phyloP scores from a whole-genome alignment of 139 green algal genomes.

The Coelastrella sp. region DNA sequence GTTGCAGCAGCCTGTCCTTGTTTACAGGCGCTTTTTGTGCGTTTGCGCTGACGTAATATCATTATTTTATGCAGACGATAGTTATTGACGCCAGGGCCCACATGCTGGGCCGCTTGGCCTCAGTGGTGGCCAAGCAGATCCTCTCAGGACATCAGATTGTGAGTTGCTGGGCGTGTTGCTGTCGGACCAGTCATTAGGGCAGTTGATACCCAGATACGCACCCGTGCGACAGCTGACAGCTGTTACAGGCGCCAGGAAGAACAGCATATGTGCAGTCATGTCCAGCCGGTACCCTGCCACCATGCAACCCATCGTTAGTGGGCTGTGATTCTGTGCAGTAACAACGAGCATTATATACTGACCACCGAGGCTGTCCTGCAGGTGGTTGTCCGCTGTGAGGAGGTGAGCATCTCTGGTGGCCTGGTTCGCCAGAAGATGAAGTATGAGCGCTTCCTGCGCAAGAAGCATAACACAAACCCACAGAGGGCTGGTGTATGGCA shows the following conservation, averaged over 20 bases:
- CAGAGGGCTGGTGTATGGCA: conserved; percentile 90
- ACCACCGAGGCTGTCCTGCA: conserved; percentile 55
- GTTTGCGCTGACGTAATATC: not conserved
- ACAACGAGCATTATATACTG: not conserved
- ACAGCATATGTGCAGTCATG: too few species aligned
- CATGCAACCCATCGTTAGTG: too few species aligned
- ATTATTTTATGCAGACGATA: conserved; percentile 41
- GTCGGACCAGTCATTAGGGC: too few species aligned
- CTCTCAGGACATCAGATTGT: conserved; percentile 96
- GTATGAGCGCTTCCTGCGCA: conserved; percentile 95
- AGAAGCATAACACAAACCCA: conserved; percentile 97
- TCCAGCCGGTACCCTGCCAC: too few species aligned
- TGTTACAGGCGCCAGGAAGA: too few species aligned
- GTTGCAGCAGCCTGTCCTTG: not conserved
- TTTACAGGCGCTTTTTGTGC: not conserved
- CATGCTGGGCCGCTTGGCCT: conserved; percentile 97
- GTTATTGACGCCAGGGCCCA: conserved; percentile 96
- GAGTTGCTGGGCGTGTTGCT: too few species aligned
- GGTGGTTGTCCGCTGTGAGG: conserved; percentile 92
- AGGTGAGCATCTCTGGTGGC: conserved; percentile 95
- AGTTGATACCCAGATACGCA: too few species aligned
- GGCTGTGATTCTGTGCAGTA: too few species aligned
- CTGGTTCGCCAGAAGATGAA: conserved; percentile 98
- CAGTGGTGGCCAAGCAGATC: conserved; percentile 97
- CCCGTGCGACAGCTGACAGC: too few species aligned